Conservation (phyloP, 352 stramenopile species). For the Plasmopara muralis region DNA sequence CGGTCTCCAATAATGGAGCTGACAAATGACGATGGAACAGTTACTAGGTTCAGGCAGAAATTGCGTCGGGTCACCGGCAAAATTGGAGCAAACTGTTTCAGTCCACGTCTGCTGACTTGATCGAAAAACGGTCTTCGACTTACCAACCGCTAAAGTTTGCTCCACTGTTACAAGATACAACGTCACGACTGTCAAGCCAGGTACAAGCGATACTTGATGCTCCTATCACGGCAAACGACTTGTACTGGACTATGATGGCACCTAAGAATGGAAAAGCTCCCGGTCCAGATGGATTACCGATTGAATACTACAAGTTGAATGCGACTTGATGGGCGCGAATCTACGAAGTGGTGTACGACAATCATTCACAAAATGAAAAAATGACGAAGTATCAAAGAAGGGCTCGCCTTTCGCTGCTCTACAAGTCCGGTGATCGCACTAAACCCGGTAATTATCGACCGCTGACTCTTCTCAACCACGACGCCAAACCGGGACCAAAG, state of each 20-base stretch:
- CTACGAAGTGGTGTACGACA: slow-evolving; percentile 10
- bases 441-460: slow-evolving; percentile 9
- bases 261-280: slow-evolving; percentile 11
- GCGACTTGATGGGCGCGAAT: slow-evolving; percentile 1
- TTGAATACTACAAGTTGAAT: slow-evolving; percentile 7
- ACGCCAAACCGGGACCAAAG: slow-evolving; percentile 9
- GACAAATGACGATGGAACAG: background rate
- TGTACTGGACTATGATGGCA: slow-evolving; percentile 13
- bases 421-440: slow-evolving; percentile 1
- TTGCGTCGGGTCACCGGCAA: background rate
- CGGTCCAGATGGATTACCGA: slow-evolving; percentile 8
- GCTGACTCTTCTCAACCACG: slow-evolving; percentile 10
- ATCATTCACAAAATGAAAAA: slow-evolving; percentile 4
- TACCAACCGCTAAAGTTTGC: background rate
- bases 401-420: slow-evolving; percentile 9
- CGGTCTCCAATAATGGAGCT: slow-evolving; percentile 6
- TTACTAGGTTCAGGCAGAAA: slow-evolving; percentile 1
- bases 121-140: no score
- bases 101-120: slow-evolving; percentile 3
- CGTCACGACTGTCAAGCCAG: no score
- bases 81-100: slow-evolving; percentile 6
- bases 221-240: slow-evolving; percentile 8
- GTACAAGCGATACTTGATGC: slow-evolving; percentile 2
- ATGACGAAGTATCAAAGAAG: background rate
- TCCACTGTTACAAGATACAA: background rate